These are phyloP conservation scores for Vigna mungo DNA, from an alignment of 306 rosid genomes.

Conservation along the genomic window DNA sequence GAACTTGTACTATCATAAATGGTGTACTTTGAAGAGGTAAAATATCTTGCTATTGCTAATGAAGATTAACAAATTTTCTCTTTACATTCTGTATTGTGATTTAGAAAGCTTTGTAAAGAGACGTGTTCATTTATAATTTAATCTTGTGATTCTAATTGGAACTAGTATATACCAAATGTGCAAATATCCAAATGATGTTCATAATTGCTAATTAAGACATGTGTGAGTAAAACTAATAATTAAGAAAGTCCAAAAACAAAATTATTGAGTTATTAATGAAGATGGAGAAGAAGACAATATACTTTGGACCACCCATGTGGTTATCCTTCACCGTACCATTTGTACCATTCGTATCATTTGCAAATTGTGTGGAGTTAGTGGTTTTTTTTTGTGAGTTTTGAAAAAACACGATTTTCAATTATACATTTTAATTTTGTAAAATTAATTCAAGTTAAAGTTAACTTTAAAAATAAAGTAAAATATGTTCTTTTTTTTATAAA, in stretches of 20 bases:
- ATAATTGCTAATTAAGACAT: neutral
- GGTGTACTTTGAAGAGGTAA: neutral
- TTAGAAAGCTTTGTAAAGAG: neutral
- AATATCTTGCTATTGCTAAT: neutral
- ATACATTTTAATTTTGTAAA: too few relatives aligned
- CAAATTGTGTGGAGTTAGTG: neutral
- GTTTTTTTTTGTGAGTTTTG: neutral
- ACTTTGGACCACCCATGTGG: neutral
- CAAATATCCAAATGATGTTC: neutral
- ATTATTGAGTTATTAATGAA: neutral
- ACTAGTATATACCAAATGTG: neutral
- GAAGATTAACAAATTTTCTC: too few relatives aligned
- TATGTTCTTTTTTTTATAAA: too few relatives aligned
- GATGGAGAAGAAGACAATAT: neutral
- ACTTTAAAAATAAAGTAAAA: too few relatives aligned
- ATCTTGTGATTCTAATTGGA: neutral
- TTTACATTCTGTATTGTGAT: too few relatives aligned
- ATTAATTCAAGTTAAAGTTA: too few relatives aligned
- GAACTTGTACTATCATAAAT: neutral
- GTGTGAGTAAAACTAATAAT: neutral
- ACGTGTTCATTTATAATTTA: too few relatives aligned
- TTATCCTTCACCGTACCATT: neutral
- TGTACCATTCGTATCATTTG: neutral
- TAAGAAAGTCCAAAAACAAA: neutral
- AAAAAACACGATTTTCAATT: too few relatives aligned